Evolutionary conservation across 805 yeast species (phyloP).

Genomic region (Lipomyces yamadae): DNA sequence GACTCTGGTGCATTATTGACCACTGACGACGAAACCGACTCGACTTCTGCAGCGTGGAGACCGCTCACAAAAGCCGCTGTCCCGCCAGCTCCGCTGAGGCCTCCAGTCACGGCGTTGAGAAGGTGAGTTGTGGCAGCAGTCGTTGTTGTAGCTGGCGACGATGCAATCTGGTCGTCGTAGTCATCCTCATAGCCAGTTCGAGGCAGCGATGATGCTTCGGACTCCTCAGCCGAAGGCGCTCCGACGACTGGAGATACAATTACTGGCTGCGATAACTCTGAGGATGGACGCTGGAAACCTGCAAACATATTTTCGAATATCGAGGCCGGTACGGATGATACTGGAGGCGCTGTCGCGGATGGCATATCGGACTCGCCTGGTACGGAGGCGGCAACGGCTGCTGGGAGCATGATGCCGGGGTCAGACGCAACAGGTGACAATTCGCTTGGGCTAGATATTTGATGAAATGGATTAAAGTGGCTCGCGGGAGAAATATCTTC

Average conservation of each 20-base stretch:
- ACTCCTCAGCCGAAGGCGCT: conserved; percentile 17
- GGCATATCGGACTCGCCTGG: neutral
- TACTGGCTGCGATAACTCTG: neutral
- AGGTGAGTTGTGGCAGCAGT: conserved; percentile 26
- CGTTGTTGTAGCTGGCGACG: conserved; percentile 32
- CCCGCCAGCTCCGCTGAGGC: conserved; percentile 15
- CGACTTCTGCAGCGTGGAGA: conserved; percentile 25
- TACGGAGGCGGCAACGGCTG: conserved; percentile 26
- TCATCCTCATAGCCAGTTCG: conserved; percentile 29
- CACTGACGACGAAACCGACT: conserved; percentile 83
- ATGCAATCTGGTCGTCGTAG: conserved; percentile 16
- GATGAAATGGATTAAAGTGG: conserved; percentile 26
- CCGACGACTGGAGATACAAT: conserved; percentile 2
- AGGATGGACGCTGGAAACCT: conserved; percentile 6
- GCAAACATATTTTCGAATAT: conserved; percentile 31
- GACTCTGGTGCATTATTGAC: conserved; percentile 91
- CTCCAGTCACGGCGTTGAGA: conserved; percentile 14
- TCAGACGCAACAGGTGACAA: neutral
- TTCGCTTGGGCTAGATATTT: conserved; percentile 36
- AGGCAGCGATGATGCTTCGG: conserved; percentile 25
- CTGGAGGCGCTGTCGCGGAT: conserved; percentile 1
- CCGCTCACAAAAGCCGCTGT: conserved; percentile 1
- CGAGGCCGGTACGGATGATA: conserved; percentile 26
- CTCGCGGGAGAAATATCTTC: neutral
- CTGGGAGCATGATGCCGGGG: neutral